These are phyloP conservation scores for Candida tropicalis DNA, from an alignment of 1,139 yeast genomes.

Conservation along the genomic window DNA sequence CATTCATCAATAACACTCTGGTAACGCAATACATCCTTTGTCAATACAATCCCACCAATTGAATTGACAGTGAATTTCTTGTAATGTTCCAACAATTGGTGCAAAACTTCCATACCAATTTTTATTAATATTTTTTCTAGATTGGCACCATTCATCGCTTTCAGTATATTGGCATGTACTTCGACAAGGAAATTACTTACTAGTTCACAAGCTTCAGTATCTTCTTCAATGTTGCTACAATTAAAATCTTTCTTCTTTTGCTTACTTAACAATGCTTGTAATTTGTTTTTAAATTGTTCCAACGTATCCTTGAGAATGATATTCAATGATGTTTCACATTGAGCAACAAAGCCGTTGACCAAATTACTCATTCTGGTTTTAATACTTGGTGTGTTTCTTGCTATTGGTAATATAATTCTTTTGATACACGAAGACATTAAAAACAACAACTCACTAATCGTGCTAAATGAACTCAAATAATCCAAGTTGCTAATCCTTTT, in stretches of 20 bases:
- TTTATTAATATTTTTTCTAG: slow-evolving; percentile 54
- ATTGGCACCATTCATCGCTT: slow-evolving; percentile 55
- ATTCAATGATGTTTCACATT: slow-evolving; percentile 72
- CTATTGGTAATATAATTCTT: slow-evolving; percentile 72
- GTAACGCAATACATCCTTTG: slow-evolving; percentile 81
- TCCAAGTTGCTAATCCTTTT: slow-evolving; percentile 25
- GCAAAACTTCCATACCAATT: slow-evolving; percentile 63
- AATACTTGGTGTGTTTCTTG: slow-evolving; percentile 62
- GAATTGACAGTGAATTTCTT: slow-evolving; percentile 76
- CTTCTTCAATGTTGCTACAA: slow-evolving; percentile 57
- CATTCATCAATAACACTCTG: slow-evolving; percentile 75
- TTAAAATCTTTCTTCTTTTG: slow-evolving; percentile 36
- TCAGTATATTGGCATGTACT: slow-evolving; percentile 37
- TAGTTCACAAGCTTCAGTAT: slow-evolving; percentile 70
- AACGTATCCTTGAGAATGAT: slow-evolving; percentile 63
- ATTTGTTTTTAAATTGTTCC: slow-evolving; percentile 49
- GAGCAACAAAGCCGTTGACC: slow-evolving; percentile 66
- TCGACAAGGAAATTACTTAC: slow-evolving; percentile 56
- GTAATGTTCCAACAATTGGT: slow-evolving; percentile 69
- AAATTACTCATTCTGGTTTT: slow-evolving; percentile 64
- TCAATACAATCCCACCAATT: slow-evolving; percentile 81
- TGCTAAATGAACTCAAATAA: slow-evolving; percentile 54
- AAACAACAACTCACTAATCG: slow-evolving; percentile 65
- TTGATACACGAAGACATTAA: slow-evolving; percentile 72
- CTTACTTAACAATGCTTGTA: slow-evolving; percentile 51